These are phyloP conservation scores for Pseudogymnoascus sp. DNA, from an alignment of 2,329 filamentous ascomycete genomes.

Conservation along the genomic window DNA sequence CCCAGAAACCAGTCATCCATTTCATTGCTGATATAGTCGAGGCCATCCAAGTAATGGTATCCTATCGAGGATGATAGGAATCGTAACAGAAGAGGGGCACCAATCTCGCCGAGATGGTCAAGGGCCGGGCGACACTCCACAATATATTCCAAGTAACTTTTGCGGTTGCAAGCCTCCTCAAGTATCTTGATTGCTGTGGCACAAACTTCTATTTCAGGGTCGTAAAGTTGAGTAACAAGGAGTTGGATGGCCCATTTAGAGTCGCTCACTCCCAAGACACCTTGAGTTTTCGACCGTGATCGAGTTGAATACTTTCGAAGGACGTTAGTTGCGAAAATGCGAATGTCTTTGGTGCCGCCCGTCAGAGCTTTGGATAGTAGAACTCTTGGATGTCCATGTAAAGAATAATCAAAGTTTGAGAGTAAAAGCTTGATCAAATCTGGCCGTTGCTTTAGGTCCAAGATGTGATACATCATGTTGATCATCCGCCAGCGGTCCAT, in stretches of 20 bases:
- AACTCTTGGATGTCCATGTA: conserved; percentile 82
- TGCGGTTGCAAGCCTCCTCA: conserved; percentile 93
- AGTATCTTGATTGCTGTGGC: conserved; percentile 94
- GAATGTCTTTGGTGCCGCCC: conserved; percentile 80
- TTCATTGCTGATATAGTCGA: conserved; percentile 98
- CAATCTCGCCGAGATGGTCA: conserved; percentile 93
- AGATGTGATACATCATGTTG: conserved; percentile 99
- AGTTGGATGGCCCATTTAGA: conserved; percentile 95
- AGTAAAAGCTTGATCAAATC: conserved; percentile 85
- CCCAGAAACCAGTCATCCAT: conserved; percentile 99
- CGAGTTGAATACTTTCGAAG: conserved; percentile 75
- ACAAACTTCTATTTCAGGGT: conserved; percentile 93
- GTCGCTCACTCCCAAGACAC: conserved; percentile 43
- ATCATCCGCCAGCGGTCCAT: conserved; percentile 96
- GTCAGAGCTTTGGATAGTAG: conserved; percentile 91
- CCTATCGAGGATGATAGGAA: conserved; percentile 95
- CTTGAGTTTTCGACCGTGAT: conserved; percentile 33
- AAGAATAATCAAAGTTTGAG: conserved; percentile 83
- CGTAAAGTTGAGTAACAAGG: conserved; percentile 96
- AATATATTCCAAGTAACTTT: conserved; percentile 84
- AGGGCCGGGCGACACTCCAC: conserved; percentile 91
- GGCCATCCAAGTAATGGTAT: conserved; percentile 91
- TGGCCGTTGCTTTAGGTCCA: conserved; percentile 81
- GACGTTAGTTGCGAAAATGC: conserved; percentile 80
- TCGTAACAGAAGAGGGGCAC: conserved; percentile 80